Evolutionary conservation across 495 filamentous ascomycete genomes (phyloP).

Genomic region (Xylaria grammica): DNA sequence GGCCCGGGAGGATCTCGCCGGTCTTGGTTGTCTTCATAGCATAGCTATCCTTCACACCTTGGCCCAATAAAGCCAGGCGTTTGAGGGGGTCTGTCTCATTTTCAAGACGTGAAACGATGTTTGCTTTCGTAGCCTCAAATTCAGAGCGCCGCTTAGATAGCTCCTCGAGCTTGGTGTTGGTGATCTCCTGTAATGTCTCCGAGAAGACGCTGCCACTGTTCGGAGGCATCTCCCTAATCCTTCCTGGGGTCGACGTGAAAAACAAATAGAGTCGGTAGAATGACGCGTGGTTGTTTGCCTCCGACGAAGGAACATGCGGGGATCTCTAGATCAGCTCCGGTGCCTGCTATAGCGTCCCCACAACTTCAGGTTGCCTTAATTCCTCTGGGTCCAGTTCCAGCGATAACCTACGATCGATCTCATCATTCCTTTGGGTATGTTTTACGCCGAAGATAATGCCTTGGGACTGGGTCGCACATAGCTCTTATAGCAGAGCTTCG

Average conservation of each 20-base stretch:
- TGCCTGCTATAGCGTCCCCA: no score
- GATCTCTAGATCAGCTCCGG: no score
- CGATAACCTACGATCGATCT: no score
- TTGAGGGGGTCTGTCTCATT: conserved; percentile 35
- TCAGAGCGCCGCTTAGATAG: conserved; percentile 62
- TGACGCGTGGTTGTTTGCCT: no score
- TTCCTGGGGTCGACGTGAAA: not conserved
- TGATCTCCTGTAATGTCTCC: conserved; percentile 69
- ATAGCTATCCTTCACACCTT: conserved; percentile 47
- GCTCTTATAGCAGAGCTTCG: not conserved
- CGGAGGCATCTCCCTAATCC: not conserved
- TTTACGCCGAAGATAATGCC: not conserved
- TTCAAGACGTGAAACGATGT: conserved; percentile 35
- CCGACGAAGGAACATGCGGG: no score
- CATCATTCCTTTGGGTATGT: not conserved
- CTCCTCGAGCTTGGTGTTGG: conserved; percentile 65
- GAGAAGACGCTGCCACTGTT: conserved; percentile 50
- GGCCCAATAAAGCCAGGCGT: conserved; percentile 44
- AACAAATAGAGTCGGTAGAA: not conserved
- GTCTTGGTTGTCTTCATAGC: conserved; percentile 36
- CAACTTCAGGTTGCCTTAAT: no score
- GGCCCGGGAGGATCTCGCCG: conserved; percentile 24
- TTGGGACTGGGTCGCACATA: not conserved
- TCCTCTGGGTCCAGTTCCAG: no score
- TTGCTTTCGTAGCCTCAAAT: conserved; percentile 53